Evolutionary conservation across 192 early-diverging fungal genomes (phyloP), one percentile per base, ranked within the genome.

Genomic region (Podila epicladia): DNA sequence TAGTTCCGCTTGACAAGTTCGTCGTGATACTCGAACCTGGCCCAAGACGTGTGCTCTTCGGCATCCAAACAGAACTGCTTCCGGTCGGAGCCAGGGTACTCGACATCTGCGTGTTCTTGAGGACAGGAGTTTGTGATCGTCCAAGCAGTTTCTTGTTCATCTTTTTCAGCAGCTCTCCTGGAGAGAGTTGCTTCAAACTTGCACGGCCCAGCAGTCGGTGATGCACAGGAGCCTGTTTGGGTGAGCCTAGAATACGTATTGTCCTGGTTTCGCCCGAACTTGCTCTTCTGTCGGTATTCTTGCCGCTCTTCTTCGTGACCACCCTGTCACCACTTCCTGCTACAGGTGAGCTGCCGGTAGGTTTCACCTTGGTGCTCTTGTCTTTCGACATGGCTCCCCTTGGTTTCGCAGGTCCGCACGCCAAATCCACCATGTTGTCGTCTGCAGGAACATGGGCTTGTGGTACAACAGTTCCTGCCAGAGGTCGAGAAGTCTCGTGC

Each of bases 111-210:
- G 53, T 11, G 53, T 22, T 55, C 53, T 55, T 55, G n/a, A 55
- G 53, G n/a, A 55, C 8, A 24, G 53, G 53, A 9, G 53, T 55
- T 3, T 55, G 53, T 26, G 53, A 55, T 26, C 53, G 19, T 20
- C 53, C 53, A 55, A 55, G 53, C 24, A 55, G 53, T 26, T 24
- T 55, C 22, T 55, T 55, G 53, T 55, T 55, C 53, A 55, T 55
- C 24, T 24, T 55, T 55, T 55, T 55, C 22, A 55, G 53, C 12
- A 55, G 53, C n/a, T 55, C n/a, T n/a, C 53, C 24, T 24, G 53
- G 53, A n/a, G 53, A 55, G 8, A 55, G 20, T 55, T 55, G 5
- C 53, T 55, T 55, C 22, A 55, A 55, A 17, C 53, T 55, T 22
- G 24, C 53, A 2, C 53, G n/a, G 20, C 53, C 17, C 17, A 26